Base-by-base conservation (phyloP, 305 asterid species). In the Solanum aculeatissimum region DNA sequence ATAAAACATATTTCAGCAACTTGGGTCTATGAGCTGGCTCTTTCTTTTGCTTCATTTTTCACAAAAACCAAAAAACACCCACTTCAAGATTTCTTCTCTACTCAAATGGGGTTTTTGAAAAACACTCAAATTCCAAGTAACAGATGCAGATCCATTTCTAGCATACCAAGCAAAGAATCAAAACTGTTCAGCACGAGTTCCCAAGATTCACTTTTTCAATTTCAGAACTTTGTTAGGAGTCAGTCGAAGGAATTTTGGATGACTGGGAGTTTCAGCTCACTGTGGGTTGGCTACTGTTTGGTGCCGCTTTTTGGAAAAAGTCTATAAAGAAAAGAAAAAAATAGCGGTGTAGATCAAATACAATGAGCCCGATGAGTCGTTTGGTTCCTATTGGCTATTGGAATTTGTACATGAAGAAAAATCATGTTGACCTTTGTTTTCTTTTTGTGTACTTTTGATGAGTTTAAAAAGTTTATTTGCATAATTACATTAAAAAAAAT, bases 81-180 rank as follows among this genome's bases (percentile, higher is more conserved):
- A 45, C 65, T 82, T 62, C 78, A n/a, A 70, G 54, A 70, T 40
- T 70, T 42, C 79, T n/a, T 35, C 54, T 40, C 2, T 70, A 71
- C 79, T n/a, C 54, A n/a, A 68, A 18, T 70, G 78, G 78, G 78
- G 84, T 66, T 60, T 42, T 19, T 29, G 38, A 11, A 40, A 66
- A 35, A 68, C 75, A 68, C 25, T 85, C 84, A 86, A 85, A 89
- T 66, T 92, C 90, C 91, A 85, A 87, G 57, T 16, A 60, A 83
- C 81, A 84, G 92, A 89, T 91, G 84, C 83, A 84, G 93, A 90
- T 91, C 91, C 95, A 90, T 90, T 65, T 58, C 91, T 85, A 85
- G 82, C 58, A 80, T 57, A 43, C 35, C 85, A 90, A 91, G 94
- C 87, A 88, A 87, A 71, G 86, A 70, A 86, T 57, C 19, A 71